phyloP scores from a whole-genome alignment of 768 basidiomycete species.

The Lactarius hatsudake region DNA sequence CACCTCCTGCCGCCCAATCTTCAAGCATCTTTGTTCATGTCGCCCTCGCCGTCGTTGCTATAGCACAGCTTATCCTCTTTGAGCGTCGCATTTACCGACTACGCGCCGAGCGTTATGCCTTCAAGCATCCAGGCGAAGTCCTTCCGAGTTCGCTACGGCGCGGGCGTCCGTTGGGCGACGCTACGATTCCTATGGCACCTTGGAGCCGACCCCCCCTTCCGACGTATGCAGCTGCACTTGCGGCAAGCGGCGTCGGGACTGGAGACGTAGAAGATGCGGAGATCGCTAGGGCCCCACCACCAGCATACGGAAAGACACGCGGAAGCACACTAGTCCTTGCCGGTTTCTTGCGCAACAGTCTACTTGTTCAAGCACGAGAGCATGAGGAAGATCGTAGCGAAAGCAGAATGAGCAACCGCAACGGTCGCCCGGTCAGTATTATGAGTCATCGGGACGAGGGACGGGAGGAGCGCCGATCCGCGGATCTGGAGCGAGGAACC shows the following conservation, averaged over 20 bases:
- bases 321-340: constrained; percentile 62
- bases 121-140: constrained; percentile 57
- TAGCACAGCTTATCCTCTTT: constrained; percentile 57
- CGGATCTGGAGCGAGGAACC: constrained; percentile 49
- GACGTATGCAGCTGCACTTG: constrained; percentile 68
- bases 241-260: constrained; percentile 64
- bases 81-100: constrained; percentile 63
- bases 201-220: constrained; percentile 72
- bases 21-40: constrained; percentile 57
- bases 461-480: constrained; percentile 54
- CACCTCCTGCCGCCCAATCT: constrained; percentile 16
- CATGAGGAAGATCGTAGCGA: constrained; percentile 21
- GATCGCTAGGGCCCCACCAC: constrained; percentile 68
- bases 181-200: constrained; percentile 42
- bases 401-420: constrained; percentile 31
- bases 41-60: constrained; percentile 49
- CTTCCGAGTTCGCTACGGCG: constrained; percentile 27
- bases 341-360: constrained; percentile 41
- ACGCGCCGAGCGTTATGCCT: constrained; percentile 62
- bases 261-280: constrained; percentile 72
- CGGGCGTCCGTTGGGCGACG: neutral
- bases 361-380: constrained; percentile 25
- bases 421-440: constrained; percentile 53
- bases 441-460: constrained; percentile 47
- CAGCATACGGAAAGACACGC: constrained; percentile 73